Evolutionary conservation across 768 basidiomycete genomes (phyloP).

Genomic region (Boletus rufocinnamomeus): DNA sequence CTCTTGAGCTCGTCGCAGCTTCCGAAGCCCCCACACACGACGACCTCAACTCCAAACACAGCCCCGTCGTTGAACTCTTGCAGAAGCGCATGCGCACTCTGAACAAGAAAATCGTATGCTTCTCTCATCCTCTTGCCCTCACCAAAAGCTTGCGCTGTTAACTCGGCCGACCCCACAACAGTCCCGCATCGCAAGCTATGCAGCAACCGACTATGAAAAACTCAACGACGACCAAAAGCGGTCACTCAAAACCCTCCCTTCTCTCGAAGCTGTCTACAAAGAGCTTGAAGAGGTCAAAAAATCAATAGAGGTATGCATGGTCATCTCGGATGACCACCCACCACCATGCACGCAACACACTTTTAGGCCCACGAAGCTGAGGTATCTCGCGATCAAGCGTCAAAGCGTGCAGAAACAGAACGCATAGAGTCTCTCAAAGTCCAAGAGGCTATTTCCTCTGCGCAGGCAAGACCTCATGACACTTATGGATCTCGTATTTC

Average conservation of each 20-base stretch:
- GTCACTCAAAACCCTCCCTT: slow-evolving; percentile 67
- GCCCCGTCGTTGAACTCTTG: slow-evolving; percentile 77
- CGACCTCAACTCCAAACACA: slow-evolving; percentile 51
- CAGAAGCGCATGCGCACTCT: slow-evolving; percentile 76
- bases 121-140: slow-evolving; percentile 12
- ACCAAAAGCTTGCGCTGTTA: slow-evolving; percentile 9
- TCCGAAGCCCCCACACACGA: slow-evolving; percentile 45
- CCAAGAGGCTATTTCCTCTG: slow-evolving; percentile 53
- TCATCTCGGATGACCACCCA: not conserved
- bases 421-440: slow-evolving; percentile 57
- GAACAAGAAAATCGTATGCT: slow-evolving; percentile 80
- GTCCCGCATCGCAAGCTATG: slow-evolving; percentile 75
- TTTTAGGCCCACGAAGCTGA: slow-evolving; percentile 65
- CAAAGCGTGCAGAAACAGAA: slow-evolving; percentile 57
- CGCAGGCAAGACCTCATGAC: slow-evolving; percentile 48
- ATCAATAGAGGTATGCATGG: slow-evolving; percentile 75
- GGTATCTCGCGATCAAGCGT: slow-evolving; percentile 52
- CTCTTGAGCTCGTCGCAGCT: slow-evolving; percentile 47
- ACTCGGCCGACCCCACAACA: slow-evolving; percentile 33
- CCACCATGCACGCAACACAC: slow-evolving; percentile 1
- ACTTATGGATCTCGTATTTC: not conserved
- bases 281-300: slow-evolving; percentile 86
- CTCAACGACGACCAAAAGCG: slow-evolving; percentile 89
- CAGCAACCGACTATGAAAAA: slow-evolving; percentile 63
- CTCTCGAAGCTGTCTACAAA: slow-evolving; percentile 75